Base-by-base conservation (phyloP, 2,329 filamentous ascomycete species). In the Hypoxylon sp. region DNA sequence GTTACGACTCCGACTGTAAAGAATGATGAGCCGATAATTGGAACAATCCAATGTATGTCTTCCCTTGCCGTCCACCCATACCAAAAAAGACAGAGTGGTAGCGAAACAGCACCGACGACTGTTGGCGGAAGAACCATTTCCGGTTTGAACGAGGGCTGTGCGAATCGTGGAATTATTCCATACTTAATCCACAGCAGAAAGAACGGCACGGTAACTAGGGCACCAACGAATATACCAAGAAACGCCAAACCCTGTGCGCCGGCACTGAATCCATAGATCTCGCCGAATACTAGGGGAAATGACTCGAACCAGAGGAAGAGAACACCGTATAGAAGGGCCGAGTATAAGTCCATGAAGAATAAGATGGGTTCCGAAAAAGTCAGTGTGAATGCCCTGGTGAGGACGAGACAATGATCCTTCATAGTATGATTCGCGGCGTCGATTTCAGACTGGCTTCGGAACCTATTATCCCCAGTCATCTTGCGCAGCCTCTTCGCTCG, bases 111-210 rank as follows among this genome's bases (percentile, higher is more conserved):
- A 31, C 86, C 87, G 17, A 75, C 65, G 32, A 81, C 78, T 7
- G 77, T 73, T 36, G 85, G 80, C 27, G 84, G 81, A 26, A 89
- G 75, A 50, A 85, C 78, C 73, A 80, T 87, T 68, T 89, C 86
- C 9, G 86, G 86, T 70, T 86, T 83, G 32, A 72, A 60, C 26
- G 65, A 77, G 63, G 87, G 82, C 19, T 84, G 78, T 37, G 76
- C 76, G 64, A 88, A 87, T 30, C 85, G 78, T 27, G 86, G 72
- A 13, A 81, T 76, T 60, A 87, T 84, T 8, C 83, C 83, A 11
- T 81, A 83, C 67, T 83, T 85, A 21, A 86, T 75, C 65, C 87
- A 88, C 19, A 87, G 67, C 21, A 86, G 80, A 20, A 84, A 84
- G 17, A 86, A 68, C 19, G 87, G 61, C 1, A 65, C 42, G 2